Conservation (phyloP, 1,284 basidiomycete genomes). For the Puccinia polysora region DNA sequence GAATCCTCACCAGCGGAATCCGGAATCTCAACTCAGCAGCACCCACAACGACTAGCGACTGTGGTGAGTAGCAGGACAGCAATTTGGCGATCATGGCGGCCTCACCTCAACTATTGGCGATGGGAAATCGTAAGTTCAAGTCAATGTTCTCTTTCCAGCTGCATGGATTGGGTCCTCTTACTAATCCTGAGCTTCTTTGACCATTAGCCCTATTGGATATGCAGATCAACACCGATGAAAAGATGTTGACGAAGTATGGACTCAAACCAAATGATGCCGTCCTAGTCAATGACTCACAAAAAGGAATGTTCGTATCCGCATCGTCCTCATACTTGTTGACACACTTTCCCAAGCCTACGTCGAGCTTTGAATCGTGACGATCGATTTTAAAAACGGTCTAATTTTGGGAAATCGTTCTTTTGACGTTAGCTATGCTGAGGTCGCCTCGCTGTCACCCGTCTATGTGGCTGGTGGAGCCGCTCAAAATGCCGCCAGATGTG, state of each 20-base stretch:
- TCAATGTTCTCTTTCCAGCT: neutral
- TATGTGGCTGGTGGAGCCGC: slow-evolving; percentile 96
- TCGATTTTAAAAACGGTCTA: no score
- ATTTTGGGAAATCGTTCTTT: no score
- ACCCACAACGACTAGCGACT: no score
- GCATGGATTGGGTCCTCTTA: neutral
- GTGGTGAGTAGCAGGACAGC: no score
- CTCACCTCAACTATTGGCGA: slow-evolving; percentile 48
- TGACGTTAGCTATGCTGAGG: slow-evolving; percentile 41
- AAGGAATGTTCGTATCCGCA: slow-evolving; percentile 64
- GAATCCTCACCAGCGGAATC: no score
- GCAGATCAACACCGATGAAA: slow-evolving; percentile 64
- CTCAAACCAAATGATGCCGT: slow-evolving; percentile 96
- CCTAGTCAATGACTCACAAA: slow-evolving; percentile 83
- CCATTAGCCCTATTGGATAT: slow-evolving; percentile 53
- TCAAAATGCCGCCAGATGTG: slow-evolving; percentile 81
- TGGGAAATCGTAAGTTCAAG: slow-evolving; percentile 51
- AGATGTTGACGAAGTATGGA: slow-evolving; percentile 80
- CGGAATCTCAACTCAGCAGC: no score
- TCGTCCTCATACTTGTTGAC: slow-evolving; percentile 25
- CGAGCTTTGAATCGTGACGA: no score
- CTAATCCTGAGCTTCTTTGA: neutral
- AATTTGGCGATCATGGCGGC: no score
- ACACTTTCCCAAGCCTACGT: no score
- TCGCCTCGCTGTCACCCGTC: slow-evolving; percentile 53